Conservation (phyloP, 768 basidiomycete genomes). For the Pleurotus ostreatus region DNA sequence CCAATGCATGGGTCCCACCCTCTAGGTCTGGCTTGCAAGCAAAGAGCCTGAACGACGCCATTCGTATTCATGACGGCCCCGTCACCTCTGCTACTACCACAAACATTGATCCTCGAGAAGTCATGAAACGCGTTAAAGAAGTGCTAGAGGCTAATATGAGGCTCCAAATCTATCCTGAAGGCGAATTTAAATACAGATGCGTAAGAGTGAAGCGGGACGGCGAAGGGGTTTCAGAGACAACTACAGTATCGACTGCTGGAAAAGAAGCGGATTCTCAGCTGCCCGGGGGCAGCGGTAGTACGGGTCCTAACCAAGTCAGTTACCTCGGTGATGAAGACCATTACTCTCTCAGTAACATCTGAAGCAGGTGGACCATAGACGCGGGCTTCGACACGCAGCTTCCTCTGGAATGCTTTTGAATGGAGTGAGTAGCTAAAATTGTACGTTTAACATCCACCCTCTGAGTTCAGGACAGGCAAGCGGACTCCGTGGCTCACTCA, state of each 20-base stretch:
- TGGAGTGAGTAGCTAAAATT: constrained; percentile 28
- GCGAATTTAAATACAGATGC: constrained; percentile 88
- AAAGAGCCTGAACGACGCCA: constrained; percentile 30
- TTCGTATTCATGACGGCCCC: constrained; percentile 88
- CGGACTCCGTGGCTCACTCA: constrained; percentile 35
- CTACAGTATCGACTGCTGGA: too few species aligned
- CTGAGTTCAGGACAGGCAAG: constrained; percentile 79
- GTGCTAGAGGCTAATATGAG: constrained; percentile 82
- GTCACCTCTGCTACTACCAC: constrained; percentile 90
- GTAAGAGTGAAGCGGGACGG: constrained; percentile 72
- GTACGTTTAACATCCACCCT: constrained; percentile 23
- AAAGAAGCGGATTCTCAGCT: too few species aligned
- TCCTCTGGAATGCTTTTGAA: constrained; percentile 81
- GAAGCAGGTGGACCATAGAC: constrained; percentile 69
- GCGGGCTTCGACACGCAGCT: constrained; percentile 76
- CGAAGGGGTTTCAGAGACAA: constrained; percentile 10
- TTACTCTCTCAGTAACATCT: too few species aligned
- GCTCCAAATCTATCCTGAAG: constrained; percentile 84
- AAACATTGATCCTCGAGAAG: constrained; percentile 75
- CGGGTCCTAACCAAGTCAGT: constrained; percentile 84
- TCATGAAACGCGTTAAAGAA: constrained; percentile 79
- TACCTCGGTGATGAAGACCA: constrained; percentile 2
- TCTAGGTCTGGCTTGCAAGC: too few species aligned
- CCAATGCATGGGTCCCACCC: too few species aligned
- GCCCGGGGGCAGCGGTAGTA: constrained; percentile 43